phyloP scores from a whole-genome alignment of 2,329 filamentous ascomycete species.

The Penicillium sumatraense region DNA sequence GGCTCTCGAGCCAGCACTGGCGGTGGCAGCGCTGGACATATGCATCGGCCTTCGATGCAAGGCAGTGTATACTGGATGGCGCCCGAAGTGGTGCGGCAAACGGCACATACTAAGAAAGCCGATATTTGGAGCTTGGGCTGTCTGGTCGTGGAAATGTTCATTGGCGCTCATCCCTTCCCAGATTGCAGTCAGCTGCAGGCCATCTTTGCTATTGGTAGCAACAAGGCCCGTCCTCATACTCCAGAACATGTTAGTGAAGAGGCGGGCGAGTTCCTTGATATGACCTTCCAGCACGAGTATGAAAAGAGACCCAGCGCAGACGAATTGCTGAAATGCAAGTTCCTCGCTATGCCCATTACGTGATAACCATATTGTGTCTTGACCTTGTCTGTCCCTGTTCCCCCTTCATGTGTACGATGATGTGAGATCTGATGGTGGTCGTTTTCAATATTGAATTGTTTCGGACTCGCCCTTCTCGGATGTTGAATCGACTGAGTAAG shows the following conservation, averaged over 20 bases:
- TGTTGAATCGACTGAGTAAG: neutral
- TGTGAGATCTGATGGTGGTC: conserved; percentile 16
- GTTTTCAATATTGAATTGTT: neutral
- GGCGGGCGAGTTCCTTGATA: conserved; percentile 78
- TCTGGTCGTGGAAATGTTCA: conserved; percentile 99
- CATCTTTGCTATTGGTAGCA: conserved; percentile 96
- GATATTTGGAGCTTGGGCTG: conserved; percentile 99
- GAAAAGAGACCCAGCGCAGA: conserved; percentile 90
- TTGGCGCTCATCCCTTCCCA: conserved; percentile 92
- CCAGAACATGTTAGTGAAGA: conserved; percentile 85
- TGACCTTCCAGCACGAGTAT: conserved; percentile 96
- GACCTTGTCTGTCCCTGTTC: neutral
- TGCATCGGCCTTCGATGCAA: conserved; percentile 75
- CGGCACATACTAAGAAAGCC: conserved; percentile 95
- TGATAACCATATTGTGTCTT: conserved; percentile 31
- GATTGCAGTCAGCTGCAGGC: conserved; percentile 97
- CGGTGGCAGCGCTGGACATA: conserved; percentile 43
- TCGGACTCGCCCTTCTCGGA: neutral
- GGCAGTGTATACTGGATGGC: conserved; percentile 99
- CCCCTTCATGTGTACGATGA: conserved; percentile 21
- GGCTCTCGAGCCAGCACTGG: conserved; percentile 40
- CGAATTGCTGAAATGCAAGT: conserved; percentile 81
- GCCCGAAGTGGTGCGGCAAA: conserved; percentile 96
- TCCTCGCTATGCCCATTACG: conserved; percentile 72
- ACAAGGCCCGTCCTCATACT: conserved; percentile 83